Base-by-base conservation (phyloP, 2,329 filamentous ascomycete species). In the Talaromyces marneffei region DNA sequence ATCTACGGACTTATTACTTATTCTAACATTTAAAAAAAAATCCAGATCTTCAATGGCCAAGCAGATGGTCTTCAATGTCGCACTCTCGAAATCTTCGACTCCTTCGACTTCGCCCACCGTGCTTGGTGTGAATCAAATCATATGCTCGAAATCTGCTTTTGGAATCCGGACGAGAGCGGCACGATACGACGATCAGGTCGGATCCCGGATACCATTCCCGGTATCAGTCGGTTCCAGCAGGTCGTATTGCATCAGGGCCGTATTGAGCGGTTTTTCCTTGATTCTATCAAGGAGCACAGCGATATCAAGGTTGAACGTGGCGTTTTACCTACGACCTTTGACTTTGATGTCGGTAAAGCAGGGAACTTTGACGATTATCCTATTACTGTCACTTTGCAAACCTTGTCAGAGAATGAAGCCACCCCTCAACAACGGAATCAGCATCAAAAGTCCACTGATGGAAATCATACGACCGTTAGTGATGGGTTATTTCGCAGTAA, bases 11-110 rank as follows among this genome's bases (percentile, higher is more conserved):
- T 2, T n/a, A n/a, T n/a, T n/a, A n/a, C n/a, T n/a, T n/a, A n/a
- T 27, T 48, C 44, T 48, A 10, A 48, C n/a, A n/a, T n/a, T n/a
- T 16, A 5, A n/a, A 2, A n/a, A 8, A 1, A 3, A 27, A 48
- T 27, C 55, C 12, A 31, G 23, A 53, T 53, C n/a, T 53, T 53
- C 50, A 53, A 69, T n/a, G 73, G 75, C 20, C 79, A 81, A 65
- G 80, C 80, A 1, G 81, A 83, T 65, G 84, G 83, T 1, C 76
- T 88, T 2, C 85, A 89, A 72, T 84, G 82, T 64, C 84, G 87
- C 1, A 89, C 85, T 0, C 77, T 90, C 1, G 86, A 91, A 71
- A 88, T 91, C n/a, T 84, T 91, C 60, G 86, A 91, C 66, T 85
- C 83, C 55, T 88, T 91, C 66, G 87, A 84, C 1, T 83, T 91